These are phyloP conservation scores for Claviceps africana DNA, from an alignment of 2,329 filamentous ascomycete species.

Conservation along the genomic window DNA sequence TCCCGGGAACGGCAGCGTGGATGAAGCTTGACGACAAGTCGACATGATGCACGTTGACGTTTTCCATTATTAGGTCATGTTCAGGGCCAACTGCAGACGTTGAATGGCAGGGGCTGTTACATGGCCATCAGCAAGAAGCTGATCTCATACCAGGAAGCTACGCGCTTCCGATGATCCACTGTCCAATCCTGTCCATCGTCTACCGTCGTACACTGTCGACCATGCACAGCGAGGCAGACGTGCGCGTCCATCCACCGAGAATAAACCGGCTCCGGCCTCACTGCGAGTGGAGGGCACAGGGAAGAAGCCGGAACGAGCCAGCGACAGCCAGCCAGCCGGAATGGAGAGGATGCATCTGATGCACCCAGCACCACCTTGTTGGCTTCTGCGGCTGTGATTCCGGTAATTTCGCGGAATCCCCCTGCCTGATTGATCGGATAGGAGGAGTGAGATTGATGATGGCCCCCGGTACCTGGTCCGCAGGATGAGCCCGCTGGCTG, in stretches of 20 bases:
- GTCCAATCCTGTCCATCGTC: background rate
- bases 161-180: background rate
- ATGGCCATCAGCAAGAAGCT: too few species aligned
- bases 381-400: background rate
- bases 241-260: slow-evolving; percentile 14
- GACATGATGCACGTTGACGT: too few species aligned
- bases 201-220: background rate
- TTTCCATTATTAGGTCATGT: background rate
- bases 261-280: slow-evolving; percentile 15
- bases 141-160: too few species aligned
- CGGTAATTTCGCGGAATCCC: background rate
- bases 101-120: too few species aligned
- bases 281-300: background rate
- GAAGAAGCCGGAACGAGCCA: slow-evolving; percentile 19
- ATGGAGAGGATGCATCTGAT: too few species aligned
- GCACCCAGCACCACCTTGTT: background rate
- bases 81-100: too few species aligned
- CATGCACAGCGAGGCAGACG: background rate
- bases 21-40: background rate
- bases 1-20: too few species aligned
- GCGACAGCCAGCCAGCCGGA: slow-evolving; percentile 14
- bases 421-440: background rate
- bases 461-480: background rate
- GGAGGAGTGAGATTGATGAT: background rate
- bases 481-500: background rate